Conservation (phyloP, 305 asterid genomes). For the Ilex paraguariensis region DNA sequence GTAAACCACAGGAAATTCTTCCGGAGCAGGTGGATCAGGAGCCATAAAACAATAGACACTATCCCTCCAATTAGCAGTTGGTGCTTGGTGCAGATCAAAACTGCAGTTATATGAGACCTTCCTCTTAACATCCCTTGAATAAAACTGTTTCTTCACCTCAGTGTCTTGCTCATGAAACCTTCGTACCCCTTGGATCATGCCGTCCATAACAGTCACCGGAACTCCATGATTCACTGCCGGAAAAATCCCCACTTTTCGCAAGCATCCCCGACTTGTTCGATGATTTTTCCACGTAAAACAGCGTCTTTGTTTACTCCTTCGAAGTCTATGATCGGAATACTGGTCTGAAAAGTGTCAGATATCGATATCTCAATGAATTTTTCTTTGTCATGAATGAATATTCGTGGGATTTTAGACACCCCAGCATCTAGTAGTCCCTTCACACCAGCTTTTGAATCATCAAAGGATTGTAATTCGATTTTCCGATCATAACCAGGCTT, state of each 20-base stretch:
- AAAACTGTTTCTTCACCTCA: constrained; percentile 34
- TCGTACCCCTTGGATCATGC: constrained; percentile 14
- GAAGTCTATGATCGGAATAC: background rate
- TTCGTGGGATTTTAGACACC: background rate
- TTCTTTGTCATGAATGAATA: background rate
- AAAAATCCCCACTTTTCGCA: constrained; percentile 37
- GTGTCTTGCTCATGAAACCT: constrained; percentile 30
- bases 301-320: background rate
- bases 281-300: background rate
- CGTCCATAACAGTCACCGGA: constrained; percentile 13
- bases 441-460: background rate
- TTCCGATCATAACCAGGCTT: background rate
- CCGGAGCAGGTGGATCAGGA: constrained; percentile 27
- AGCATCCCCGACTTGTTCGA: constrained; percentile 11
- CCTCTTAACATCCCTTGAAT: constrained; percentile 27
- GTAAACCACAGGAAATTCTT: constrained; percentile 33
- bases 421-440: background rate
- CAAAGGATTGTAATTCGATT: background rate
- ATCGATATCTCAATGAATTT: too few species aligned
- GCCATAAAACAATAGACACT: constrained; percentile 16
- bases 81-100: constrained; percentile 20
- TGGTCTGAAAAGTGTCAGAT: background rate
- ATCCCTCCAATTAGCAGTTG: constrained; percentile 35
- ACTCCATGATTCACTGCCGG: constrained; percentile 36
- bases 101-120: constrained; percentile 25